Evolutionary conservation across 148 eudicot species (phyloP).

Genomic region (Chenopodium berlandieri): DNA sequence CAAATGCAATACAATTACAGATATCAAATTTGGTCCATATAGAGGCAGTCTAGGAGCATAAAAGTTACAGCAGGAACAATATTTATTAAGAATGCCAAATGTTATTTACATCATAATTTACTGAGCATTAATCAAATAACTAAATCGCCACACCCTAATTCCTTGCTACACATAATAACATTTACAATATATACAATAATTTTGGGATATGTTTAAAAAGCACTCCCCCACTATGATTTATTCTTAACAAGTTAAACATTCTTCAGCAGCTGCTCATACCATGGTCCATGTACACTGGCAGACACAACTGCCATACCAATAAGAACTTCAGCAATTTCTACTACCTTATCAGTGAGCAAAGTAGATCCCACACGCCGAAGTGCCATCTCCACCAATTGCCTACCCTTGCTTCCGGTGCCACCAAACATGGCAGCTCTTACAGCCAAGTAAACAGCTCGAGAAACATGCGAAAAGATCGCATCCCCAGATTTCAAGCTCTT

Average conservation of each 20-base stretch:
- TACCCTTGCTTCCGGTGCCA: constrained; percentile 46
- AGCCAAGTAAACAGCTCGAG: constrained; percentile 43
- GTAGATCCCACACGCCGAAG: constrained; percentile 52
- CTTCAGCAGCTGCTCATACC: constrained; percentile 48
- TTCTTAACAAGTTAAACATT: constrained; percentile 18
- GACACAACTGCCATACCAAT: constrained; percentile 48
- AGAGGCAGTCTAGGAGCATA: too few relatives aligned
- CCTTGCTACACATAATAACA: constrained; percentile 12
- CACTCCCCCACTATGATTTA: background rate
- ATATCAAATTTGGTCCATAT: too few relatives aligned
- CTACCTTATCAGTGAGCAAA: constrained; percentile 37
- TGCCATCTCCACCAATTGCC: constrained; percentile 37
- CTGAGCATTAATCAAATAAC: background rate
- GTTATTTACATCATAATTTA: constrained; percentile 10
- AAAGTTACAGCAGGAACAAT: background rate
- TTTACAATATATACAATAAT: constrained; percentile 1
- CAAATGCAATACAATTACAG: too few relatives aligned
- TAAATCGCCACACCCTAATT: background rate
- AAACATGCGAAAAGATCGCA: constrained; percentile 40
- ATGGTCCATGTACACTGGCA: constrained; percentile 41
- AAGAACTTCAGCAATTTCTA: constrained; percentile 39
- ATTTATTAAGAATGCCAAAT: background rate
- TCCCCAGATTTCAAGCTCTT: constrained; percentile 60
- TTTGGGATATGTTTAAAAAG: constrained; percentile 5
- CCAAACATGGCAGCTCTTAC: constrained; percentile 42